Evolutionary conservation across 23 red algal genomes (phyloP).

Genomic region (Gracilariopsis chorda): DNA sequence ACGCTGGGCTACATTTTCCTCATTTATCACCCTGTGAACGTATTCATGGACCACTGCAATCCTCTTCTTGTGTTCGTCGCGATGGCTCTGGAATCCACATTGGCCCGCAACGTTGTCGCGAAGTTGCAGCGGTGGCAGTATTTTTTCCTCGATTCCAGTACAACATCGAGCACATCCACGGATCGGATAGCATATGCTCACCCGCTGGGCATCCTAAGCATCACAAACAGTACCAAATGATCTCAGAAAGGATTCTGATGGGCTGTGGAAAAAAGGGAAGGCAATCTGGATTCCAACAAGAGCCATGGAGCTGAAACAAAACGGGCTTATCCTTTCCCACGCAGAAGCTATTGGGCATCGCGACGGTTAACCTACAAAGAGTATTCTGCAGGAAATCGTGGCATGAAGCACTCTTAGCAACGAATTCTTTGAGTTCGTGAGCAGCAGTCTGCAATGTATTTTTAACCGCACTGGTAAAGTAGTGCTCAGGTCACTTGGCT

Average conservation of each 20-base stretch:
- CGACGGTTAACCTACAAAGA: too few species aligned
- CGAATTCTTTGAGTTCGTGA: too few species aligned
- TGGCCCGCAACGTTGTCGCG: not conserved
- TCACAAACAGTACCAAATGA: too few species aligned
- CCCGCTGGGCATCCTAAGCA: not conserved
- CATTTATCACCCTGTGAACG: not conserved
- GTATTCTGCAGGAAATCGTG: too few species aligned
- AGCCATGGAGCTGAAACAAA: not conserved
- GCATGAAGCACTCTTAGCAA: too few species aligned
- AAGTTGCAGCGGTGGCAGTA: not conserved
- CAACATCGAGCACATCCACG: constrained; percentile 4
- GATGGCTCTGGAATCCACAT: not conserved
- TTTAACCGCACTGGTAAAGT: too few species aligned
- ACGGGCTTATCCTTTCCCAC: too few species aligned
- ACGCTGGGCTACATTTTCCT: not conserved
- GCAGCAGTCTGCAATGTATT: too few species aligned
- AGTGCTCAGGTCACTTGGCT: too few species aligned
- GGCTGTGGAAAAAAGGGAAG: not conserved
- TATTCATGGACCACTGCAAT: constrained; percentile 15
- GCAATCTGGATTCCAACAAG: not conserved
- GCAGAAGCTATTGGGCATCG: too few species aligned
- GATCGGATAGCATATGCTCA: not conserved
- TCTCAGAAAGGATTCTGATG: not conserved
- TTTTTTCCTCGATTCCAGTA: not conserved
- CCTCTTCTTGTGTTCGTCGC: not conserved